These are phyloP conservation scores for Mortierella sp. DNA, from an alignment of 371 early-diverging fungal species.

Conservation along the genomic window DNA sequence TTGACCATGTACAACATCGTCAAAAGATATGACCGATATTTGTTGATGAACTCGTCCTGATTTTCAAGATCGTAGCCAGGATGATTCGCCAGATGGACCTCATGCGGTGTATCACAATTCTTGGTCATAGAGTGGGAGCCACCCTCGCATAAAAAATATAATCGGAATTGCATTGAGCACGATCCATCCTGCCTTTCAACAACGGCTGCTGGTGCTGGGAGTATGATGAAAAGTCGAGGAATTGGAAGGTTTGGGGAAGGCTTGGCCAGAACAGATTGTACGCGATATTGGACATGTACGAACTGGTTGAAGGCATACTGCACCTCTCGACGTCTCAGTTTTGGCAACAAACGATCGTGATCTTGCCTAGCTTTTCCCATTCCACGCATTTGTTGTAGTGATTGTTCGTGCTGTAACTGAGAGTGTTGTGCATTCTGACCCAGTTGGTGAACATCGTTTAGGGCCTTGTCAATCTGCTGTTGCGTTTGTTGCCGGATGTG, in stretches of 20 bases:
- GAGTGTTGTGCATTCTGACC: no score
- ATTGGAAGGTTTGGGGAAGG: constrained; percentile 20
- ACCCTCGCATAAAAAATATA: constrained; percentile 2
- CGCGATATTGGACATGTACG: constrained; percentile 4
- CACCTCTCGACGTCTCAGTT: no score
- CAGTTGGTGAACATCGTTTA: no score
- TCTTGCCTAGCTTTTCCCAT: no score
- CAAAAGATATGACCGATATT: constrained; percentile 6
- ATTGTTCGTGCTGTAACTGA: no score
- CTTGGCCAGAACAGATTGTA: constrained; percentile 12
- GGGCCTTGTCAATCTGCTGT: no score
- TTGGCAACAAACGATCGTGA: no score
- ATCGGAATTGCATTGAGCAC: neutral
- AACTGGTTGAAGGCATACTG: constrained; percentile 8
- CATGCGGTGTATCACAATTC: neutral
- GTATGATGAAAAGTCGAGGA: constrained; percentile 29
- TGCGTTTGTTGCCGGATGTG: no score
- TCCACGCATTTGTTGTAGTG: no score
- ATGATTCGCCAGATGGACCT: constrained; percentile 9
- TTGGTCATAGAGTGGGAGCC: neutral
- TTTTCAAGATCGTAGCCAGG: constrained; percentile 2
- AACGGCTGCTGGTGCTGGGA: constrained; percentile 2
- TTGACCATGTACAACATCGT: constrained; percentile 5
- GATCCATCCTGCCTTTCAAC: neutral
- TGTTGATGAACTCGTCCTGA: neutral